Percentiles rank a stretch among this genome's conserved stretches.
These are phyloP conservation scores for Carallia brachiata DNA, from an alignment of 345 rosid species.

Conservation along the genomic window DNA sequence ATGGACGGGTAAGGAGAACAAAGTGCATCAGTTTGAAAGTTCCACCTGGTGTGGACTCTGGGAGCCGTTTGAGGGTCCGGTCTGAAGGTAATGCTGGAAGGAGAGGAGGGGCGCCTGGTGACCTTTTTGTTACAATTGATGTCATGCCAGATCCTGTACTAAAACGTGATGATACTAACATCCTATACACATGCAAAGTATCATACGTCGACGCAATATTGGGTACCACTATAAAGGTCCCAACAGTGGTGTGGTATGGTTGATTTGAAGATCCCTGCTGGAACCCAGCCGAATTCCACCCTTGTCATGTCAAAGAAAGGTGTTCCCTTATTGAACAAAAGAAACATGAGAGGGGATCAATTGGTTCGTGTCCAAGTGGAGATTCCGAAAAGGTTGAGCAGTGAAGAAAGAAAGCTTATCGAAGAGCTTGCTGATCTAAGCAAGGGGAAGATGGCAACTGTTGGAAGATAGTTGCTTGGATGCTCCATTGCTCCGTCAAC, in stretches of 20 bases:
- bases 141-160: slow-evolving; percentile 82
- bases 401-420: slow-evolving; percentile 77
- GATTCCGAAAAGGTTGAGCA: slow-evolving; percentile 87
- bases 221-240: slow-evolving; percentile 83
- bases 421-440: slow-evolving; percentile 90
- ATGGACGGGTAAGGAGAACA: slow-evolving; percentile 79
- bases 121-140: slow-evolving; percentile 78
- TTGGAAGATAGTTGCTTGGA: slow-evolving; percentile 24
- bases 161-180: slow-evolving; percentile 81
- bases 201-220: slow-evolving; percentile 87
- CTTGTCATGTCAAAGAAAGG: slow-evolving; percentile 95
- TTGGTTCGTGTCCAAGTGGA: slow-evolving; percentile 95
- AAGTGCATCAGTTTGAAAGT: slow-evolving; percentile 89
- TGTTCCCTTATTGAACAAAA: slow-evolving; percentile 83
- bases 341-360: slow-evolving; percentile 91
- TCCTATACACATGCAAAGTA: slow-evolving; percentile 82
- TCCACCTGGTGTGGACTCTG: slow-evolving; percentile 92
- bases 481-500: neutral
- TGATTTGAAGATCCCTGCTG: slow-evolving; percentile 90
- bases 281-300: slow-evolving; percentile 90
- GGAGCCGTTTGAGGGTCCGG: slow-evolving; percentile 92
- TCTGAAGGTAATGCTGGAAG: slow-evolving; percentile 94
- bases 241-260: slow-evolving; percentile 91
- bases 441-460: slow-evolving; percentile 72
- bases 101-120: slow-evolving; percentile 88